Conservation (phyloP, 2,329 filamentous ascomycete species). For the Trichoderma gracile region DNA sequence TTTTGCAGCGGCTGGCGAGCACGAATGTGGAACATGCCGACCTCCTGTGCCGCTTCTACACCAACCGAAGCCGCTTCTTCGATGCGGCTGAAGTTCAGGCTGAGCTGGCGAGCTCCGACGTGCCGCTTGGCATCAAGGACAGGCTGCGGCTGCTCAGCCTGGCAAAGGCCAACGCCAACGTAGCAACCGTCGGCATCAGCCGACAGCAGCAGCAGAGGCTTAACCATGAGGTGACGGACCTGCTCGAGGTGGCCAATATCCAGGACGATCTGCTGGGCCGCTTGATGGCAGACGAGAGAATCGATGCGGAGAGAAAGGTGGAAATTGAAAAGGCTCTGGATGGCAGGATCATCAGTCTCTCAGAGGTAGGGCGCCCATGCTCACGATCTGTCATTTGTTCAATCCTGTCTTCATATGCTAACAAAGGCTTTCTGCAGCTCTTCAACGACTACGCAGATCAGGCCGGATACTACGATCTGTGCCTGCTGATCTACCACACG, state of each 20-base stretch:
- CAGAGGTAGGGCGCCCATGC: constrained; percentile 60
- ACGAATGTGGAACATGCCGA: constrained; percentile 79
- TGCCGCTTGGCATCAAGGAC: constrained; percentile 75
- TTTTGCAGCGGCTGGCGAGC: constrained; percentile 74
- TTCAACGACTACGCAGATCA: constrained; percentile 91
- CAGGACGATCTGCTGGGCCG: constrained; percentile 88
- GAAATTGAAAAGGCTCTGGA: constrained; percentile 70
- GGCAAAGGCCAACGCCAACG: constrained; percentile 89
- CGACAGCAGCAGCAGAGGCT: constrained; percentile 82
- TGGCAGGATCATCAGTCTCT: constrained; percentile 74
- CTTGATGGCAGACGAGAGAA: constrained; percentile 69
- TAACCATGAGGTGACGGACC: constrained; percentile 78
- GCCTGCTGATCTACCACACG: constrained; percentile 85
- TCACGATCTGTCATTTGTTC: background rate
- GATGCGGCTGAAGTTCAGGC: constrained; percentile 86
- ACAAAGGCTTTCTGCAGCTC: constrained; percentile 55
- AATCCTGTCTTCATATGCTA: constrained; percentile 24
- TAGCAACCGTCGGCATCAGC: constrained; percentile 72
- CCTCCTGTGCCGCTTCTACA: constrained; percentile 89
- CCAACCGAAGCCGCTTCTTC: constrained; percentile 78
- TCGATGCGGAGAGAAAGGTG: constrained; percentile 61
- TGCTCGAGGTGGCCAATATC: constrained; percentile 90
- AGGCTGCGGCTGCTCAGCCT: constrained; percentile 87
- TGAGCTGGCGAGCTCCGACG: constrained; percentile 79
- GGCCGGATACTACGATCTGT: constrained; percentile 91